A percentile compares a stretch with the other conserved stretches of the same genome.
Evolutionary conservation across 805 yeast species (phyloP).

Genomic region (Brettanomyces naardenensis): DNA sequence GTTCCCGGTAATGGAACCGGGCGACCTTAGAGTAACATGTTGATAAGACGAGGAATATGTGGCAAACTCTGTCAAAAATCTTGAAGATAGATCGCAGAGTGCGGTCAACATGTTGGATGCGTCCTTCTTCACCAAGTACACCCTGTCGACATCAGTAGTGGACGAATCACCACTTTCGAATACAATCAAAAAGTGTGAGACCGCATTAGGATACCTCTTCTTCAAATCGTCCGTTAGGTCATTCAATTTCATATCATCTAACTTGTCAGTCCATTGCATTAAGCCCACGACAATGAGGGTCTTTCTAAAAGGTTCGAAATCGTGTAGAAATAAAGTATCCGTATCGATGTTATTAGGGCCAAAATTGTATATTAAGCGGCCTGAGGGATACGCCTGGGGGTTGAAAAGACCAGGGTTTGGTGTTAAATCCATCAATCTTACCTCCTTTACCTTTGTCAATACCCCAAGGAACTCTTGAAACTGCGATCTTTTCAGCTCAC

Average conservation of each 20-base stretch:
- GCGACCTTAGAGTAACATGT: constrained; percentile 77
- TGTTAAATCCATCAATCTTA: constrained; percentile 68
- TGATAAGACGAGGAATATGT: constrained; percentile 65
- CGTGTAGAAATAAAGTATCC: constrained; percentile 58
- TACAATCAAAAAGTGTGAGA: constrained; percentile 45
- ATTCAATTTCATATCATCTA: constrained; percentile 19
- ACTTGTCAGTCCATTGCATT: constrained; percentile 24
- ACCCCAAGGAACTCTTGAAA: constrained; percentile 36
- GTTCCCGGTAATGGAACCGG: constrained; percentile 39
- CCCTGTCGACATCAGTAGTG: constrained; percentile 5
- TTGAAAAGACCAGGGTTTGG: constrained; percentile 62
- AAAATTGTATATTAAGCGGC: constrained; percentile 58
- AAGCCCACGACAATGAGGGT: constrained; percentile 53
- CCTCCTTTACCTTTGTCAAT: constrained; percentile 47
- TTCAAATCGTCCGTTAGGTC: constrained; percentile 33
- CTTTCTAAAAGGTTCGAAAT: constrained; percentile 84
- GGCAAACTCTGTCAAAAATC: constrained; percentile 57
- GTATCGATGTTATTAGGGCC: constrained; percentile 39
- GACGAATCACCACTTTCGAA: constrained; percentile 37
- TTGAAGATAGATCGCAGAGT: constrained; percentile 63
- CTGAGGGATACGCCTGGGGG: constrained; percentile 81
- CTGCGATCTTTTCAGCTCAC: constrained; percentile 33
- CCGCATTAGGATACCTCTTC: constrained; percentile 40
- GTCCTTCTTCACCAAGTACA: constrained; percentile 13
- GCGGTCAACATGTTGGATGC: constrained; percentile 44